These are phyloP conservation scores for Colletotrichum phormii DNA, from an alignment of 2,329 filamentous ascomycete species.

Conservation along the genomic window DNA sequence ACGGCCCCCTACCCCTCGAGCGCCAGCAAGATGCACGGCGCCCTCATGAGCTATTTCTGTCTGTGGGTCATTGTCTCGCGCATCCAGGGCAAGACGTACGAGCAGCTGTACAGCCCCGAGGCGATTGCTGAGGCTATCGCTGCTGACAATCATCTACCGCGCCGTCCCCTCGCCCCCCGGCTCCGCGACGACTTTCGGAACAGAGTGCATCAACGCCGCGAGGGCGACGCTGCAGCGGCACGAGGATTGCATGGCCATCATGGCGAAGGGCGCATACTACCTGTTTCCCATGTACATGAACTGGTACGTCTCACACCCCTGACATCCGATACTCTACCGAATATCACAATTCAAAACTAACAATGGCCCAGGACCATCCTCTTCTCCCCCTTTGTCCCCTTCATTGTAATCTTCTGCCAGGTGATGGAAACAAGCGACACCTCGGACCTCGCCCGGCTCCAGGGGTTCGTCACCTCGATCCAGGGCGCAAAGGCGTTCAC, in stretches of 20 bases:
- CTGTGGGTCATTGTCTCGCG: conserved; percentile 64
- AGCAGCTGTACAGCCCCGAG: conserved; percentile 62
- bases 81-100: conserved; percentile 68
- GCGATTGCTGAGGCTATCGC: conserved; percentile 53
- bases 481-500: conserved; percentile 58
- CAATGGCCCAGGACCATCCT: conserved; percentile 54
- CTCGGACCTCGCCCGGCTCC: conserved; percentile 58
- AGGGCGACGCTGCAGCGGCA: conserved; percentile 54
- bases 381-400: conserved; percentile 64
- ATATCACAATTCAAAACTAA: too few species aligned
- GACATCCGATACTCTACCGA: too few species aligned
- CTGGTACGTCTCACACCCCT: conserved; percentile 50
- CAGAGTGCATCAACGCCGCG: conserved; percentile 56
- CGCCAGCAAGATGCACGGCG: conserved; percentile 46
- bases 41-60: conserved; percentile 50
- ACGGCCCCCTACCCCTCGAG: conserved; percentile 49
- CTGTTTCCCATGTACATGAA: conserved; percentile 55
- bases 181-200: conserved; percentile 50
- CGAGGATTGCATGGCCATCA: conserved; percentile 52
- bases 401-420: conserved; percentile 64
- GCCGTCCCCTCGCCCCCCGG: conserved; percentile 46
- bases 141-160: conserved; percentile 56
- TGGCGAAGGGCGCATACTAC: conserved; percentile 49
- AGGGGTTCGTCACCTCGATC: conserved; percentile 63
- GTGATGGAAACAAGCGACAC: conserved; percentile 58